Evolutionary conservation across 805 yeast species (phyloP).

Genomic region (Yarrowia keelungensis): DNA sequence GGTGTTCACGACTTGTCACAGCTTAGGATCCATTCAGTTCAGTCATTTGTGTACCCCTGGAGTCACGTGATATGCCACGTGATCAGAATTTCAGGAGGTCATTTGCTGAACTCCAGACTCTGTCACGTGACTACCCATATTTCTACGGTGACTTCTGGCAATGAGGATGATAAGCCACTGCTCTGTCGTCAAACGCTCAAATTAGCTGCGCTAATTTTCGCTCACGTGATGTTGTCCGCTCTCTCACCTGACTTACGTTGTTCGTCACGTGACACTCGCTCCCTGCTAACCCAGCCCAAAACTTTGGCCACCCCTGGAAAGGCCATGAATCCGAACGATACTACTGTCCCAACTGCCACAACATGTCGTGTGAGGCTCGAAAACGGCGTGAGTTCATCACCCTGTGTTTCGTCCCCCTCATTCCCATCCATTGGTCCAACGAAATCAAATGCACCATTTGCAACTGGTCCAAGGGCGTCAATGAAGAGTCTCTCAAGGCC

Average conservation of each 20-base stretch:
- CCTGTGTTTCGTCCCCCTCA: slow-evolving; percentile 47
- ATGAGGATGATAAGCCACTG: too few species aligned
- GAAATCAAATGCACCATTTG: slow-evolving; percentile 44
- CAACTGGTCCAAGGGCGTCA: slow-evolving; percentile 44
- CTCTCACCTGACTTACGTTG: background rate
- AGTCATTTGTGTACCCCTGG: too few species aligned
- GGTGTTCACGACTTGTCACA: too few species aligned
- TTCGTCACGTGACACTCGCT: background rate
- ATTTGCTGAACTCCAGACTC: too few species aligned
- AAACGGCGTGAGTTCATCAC: slow-evolving; percentile 49
- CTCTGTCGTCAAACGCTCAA: too few species aligned
- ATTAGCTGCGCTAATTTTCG: too few species aligned
- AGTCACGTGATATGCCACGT: too few species aligned
- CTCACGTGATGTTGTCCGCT: background rate
- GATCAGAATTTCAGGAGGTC: too few species aligned
- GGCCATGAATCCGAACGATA: slow-evolving; percentile 45
- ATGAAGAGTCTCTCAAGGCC: slow-evolving; percentile 42
- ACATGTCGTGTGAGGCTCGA: slow-evolving; percentile 42
- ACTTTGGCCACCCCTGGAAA: slow-evolving; percentile 28
- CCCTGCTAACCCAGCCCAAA: slow-evolving; percentile 24
- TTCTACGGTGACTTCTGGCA: too few species aligned
- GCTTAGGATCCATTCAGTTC: too few species aligned
- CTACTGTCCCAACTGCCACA: slow-evolving; percentile 48
- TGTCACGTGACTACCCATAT: too few species aligned
- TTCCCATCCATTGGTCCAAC: slow-evolving; percentile 47